phyloP scores from a whole-genome alignment of 2,329 filamentous ascomycete genomes.

The Fusarium redolens region DNA sequence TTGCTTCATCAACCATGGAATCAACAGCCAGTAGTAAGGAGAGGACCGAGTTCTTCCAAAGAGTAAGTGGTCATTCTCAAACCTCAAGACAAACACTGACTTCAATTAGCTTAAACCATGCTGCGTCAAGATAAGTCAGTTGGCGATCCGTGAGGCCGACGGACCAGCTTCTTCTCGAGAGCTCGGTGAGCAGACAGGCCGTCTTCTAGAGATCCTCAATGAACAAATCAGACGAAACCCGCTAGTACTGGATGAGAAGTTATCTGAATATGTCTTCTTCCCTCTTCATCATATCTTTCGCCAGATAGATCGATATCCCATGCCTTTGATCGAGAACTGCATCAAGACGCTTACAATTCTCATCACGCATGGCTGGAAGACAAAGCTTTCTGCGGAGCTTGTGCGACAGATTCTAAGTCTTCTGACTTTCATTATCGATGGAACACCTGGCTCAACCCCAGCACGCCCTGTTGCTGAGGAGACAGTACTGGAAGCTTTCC shows the following conservation, averaged over 20 bases:
- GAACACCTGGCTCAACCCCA: slow-evolving; percentile 66
- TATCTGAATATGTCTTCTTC: slow-evolving; percentile 96
- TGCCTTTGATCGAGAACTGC: slow-evolving; percentile 78
- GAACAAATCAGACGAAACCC: slow-evolving; percentile 57
- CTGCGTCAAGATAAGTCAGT: slow-evolving; percentile 69
- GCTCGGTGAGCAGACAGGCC: slow-evolving; percentile 58
- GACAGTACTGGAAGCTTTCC: slow-evolving; percentile 76
- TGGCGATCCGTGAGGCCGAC: slow-evolving; percentile 62
- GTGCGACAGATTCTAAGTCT: slow-evolving; percentile 88
- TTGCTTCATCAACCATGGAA: slow-evolving; percentile 43
- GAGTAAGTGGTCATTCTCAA: slow-evolving; percentile 24
- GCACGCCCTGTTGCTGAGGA: slow-evolving; percentile 73
- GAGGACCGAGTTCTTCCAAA: slow-evolving; percentile 50
- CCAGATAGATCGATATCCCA: slow-evolving; percentile 76
- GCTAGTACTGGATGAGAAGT: slow-evolving; percentile 75
- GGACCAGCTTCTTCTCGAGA: slow-evolving; percentile 55
- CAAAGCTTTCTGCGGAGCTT: slow-evolving; percentile 75
- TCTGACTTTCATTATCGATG: slow-evolving; percentile 83
- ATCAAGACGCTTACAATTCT: slow-evolving; percentile 80
- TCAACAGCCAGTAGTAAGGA: slow-evolving; percentile 37
- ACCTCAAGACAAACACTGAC: slow-evolving; percentile 5
- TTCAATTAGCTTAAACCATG: slow-evolving; percentile 67
- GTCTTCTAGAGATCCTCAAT: slow-evolving; percentile 60
- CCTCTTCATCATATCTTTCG: slow-evolving; percentile 89
- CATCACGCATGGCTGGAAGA: slow-evolving; percentile 82